Percentiles rank a stretch among this genome's conserved stretches.
Evolutionary conservation across 176 grass and related monocot species (phyloP).

Genomic region (Zea luxurians): DNA sequence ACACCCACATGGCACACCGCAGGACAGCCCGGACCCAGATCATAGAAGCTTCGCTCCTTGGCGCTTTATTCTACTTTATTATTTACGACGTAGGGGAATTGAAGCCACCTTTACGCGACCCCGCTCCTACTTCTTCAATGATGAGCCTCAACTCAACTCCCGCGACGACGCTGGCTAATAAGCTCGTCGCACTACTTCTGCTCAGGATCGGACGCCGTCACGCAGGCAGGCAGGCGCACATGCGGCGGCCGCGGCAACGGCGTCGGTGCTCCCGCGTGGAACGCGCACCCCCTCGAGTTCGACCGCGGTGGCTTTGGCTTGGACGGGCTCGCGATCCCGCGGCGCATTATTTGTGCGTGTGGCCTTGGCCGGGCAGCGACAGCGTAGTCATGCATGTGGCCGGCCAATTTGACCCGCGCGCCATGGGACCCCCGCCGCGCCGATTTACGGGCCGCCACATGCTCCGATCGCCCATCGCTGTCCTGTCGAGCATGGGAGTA

Average conservation of each 20-base stretch:
- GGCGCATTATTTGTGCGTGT: neutral
- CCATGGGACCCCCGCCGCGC: too few relatives aligned
- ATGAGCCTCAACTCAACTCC: too few relatives aligned
- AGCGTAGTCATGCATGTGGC: slow-evolving; percentile 23
- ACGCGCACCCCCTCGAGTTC: neutral
- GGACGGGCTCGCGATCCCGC: neutral
- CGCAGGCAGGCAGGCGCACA: slow-evolving; percentile 16
- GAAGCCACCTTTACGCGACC: too few relatives aligned
- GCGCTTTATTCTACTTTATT: too few relatives aligned
- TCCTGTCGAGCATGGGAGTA: slow-evolving; percentile 19
- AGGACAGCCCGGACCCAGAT: too few relatives aligned
- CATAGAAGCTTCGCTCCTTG: too few relatives aligned
- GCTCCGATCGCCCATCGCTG: slow-evolving; percentile 31
- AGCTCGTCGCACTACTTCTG: neutral
- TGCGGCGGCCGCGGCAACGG: neutral
- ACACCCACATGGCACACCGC: too few relatives aligned
- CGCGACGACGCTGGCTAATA: too few relatives aligned
- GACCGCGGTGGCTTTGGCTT: too few relatives aligned
- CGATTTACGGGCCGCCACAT: slow-evolving; percentile 46
- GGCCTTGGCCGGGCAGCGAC: neutral
- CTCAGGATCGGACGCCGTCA: neutral
- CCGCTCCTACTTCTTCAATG: too few relatives aligned
- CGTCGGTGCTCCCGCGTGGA: neutral
- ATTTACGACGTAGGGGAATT: too few relatives aligned
- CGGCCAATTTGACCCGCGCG: neutral